Conservation (phyloP, 108 stramenopile genomes). For the Nitzschia palea region DNA sequence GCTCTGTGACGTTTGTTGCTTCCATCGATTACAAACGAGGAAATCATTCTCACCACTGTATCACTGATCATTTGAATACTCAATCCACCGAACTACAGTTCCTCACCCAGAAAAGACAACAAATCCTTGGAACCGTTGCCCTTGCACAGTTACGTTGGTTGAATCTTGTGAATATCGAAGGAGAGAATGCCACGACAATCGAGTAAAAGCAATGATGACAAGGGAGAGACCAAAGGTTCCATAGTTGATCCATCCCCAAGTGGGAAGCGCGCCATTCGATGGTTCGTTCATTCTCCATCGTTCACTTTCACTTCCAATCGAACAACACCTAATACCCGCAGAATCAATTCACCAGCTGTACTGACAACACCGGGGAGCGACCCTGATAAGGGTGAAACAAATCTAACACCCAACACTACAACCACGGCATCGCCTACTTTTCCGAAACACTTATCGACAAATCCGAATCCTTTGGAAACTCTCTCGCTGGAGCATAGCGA, state of each 20-base stretch:
- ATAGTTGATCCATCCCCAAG: background rate
- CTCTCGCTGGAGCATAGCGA: background rate
- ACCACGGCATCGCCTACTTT: no score
- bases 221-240: background rate
- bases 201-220: background rate
- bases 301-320: background rate
- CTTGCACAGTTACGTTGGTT: no score
- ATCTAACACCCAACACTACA: background rate
- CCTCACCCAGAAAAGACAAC: background rate
- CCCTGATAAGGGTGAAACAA: no score
- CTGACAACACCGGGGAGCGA: no score
- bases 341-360: no score
- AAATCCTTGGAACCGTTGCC: no score
- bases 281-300: conserved; percentile 8
- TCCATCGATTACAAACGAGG: background rate
- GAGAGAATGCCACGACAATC: background rate
- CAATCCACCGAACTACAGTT: no score
- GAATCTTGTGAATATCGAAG: background rate
- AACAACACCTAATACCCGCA: no score
- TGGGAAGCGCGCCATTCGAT: conserved; percentile 3
- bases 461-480: no score
- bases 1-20: background rate
- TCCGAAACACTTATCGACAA: no score
- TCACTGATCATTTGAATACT: no score
- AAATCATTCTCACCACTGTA: no score